Evolutionary conservation across 106 monocot species (phyloP), one percentile per base, ranked within the genome.

Genomic region (Apostasia ramifera): DNA sequence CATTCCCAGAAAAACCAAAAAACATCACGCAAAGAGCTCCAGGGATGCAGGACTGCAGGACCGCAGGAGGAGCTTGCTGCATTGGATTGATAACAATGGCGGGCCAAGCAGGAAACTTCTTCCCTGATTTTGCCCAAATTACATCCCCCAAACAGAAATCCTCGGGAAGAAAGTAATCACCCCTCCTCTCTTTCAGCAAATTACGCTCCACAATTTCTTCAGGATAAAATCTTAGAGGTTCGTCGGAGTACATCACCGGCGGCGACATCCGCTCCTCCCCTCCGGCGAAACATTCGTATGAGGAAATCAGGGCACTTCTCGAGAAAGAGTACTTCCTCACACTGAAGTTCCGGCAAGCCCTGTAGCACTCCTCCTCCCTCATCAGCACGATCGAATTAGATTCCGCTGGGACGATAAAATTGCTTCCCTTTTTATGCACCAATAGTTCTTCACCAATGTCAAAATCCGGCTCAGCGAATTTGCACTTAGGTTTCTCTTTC

Each of bases 21-120:
- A 90, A 93, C 93, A 93, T 98, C 9, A 98, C 89, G 43, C 98
- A 98, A 14, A 85, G 54, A 44, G 93, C 76, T 10, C 93, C 79
- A 6, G 92, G 81, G 55, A 90, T 67, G 66, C 90, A 81, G 4
- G 77, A 87, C 67, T 90, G 77, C 10, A 97, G 74, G 41, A 95
- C 89, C 40, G 68, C 67, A 26, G 78, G 71, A 0, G 92, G 90
- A 3, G 90, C 88, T 26, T 87, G 80, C 59, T 69, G 70, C 70
- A 80, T 57, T 14, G 98, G 85, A 63, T 98, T 93, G 48, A 98
- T 88, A n/a, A 98, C 90, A 14, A 85, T 55, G 6, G 98, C 90
- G 9, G 98, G 98, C 98, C 98, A 98, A 52, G 83, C 69, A 0
- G 98, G 87, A 70, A 74, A 85, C 67, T 76, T 81, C 78, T 85